Base-by-base conservation (phyloP, 2,329 filamentous ascomycete genomes). In the Aspergillus ruber region DNA sequence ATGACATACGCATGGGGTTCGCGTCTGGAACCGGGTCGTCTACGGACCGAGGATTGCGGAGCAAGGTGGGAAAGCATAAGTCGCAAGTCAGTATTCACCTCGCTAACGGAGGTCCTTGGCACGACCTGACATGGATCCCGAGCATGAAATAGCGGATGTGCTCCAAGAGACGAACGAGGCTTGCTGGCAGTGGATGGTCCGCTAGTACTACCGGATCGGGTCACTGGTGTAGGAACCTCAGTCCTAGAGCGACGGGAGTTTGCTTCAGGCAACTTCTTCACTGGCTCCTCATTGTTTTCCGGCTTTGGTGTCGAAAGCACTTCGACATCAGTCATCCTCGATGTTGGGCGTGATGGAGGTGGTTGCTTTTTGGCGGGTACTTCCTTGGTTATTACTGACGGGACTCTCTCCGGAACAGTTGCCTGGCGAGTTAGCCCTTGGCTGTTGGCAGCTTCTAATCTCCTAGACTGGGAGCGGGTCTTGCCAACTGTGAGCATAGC, bases 1-100 rank as follows among this genome's bases (percentile, higher is more conserved):
- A 75, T 72, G 4, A 77, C 74, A 48, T 74, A 72, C 2, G 72
- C 61, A 45, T 75, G 72, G 2, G 65, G 66, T 27, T 62, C 54
- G 23, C 60, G 58, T 36, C 60, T 54, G 6, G 58, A 47, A 2
- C 57, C 56, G 15, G 56, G 53, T n/a, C 64, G 59, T 32, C 67
- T 61, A 23, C 65, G 63, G 29, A 52, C 55, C n/a, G 62, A 51
- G 3, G 62, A 58, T 27, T 62, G 55, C n/a, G 59, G 64, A 5
- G 60, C 54, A 50, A 72, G 53, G 35, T 65, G 67, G 20, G 63
- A 57, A 12, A 71, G 53, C 62, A 71, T 69, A 6, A 64, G 58
- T 27, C 65, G 66, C 41, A 72, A 49, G 44, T 69, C 67, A 15
- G 57, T 60, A 49, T 70, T 64, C 12, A 71, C 68, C 21, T 72